Base-by-base conservation (phyloP, 176 grass and related monocot genomes). In the Triticum dicoccoides region DNA sequence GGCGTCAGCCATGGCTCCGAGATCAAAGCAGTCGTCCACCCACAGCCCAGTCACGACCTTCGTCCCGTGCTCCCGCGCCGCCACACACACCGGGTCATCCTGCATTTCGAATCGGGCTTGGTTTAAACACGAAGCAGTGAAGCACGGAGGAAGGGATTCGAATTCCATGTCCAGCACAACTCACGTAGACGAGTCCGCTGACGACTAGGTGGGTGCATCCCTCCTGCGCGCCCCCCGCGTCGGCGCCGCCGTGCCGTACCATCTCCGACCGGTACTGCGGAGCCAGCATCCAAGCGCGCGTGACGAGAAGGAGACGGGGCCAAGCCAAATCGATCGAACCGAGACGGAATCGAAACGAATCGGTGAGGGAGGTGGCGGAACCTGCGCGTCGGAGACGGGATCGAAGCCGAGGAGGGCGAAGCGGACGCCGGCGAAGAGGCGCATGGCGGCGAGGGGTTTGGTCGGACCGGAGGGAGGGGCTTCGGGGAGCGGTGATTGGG, bases 331-430 rank as follows among this genome's bases (percentile, higher is more conserved):
- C 56, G 20, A 59, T 59, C 56, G 56, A 20, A 58, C 54, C 54
- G 54, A 58, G 35, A 72, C 23, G 58, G 45, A 58, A 41, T 20
- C 33, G 47, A 3, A 33, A 59, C 0, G 41, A 74, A 33, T 59
- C 18, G 56, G 56, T 3, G 56, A 21, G 20, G 6, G 10, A 11
- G 25, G 0, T 59, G 18, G 56, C 56, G 56, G 6, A 18, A 98
- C 96, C 89, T 95, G 91, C 66, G 90, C 49, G 76, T 87, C 84
- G 77, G 96, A 94, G 37, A 91, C 76, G 51, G 87, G 62, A 80
- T 98, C 93, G 82, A 98, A 98, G 34, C 96, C 96, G 73, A 89
- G 61, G 76, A 98, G 93, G 65, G 87, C 88, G 82, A 98, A 98
- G 78, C 91, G 88, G 83, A 98, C 83, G 56, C 91, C 91, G 52